These are phyloP conservation scores for Lactarius sp. DNA, from an alignment of 768 basidiomycete genomes.

Conservation along the genomic window DNA sequence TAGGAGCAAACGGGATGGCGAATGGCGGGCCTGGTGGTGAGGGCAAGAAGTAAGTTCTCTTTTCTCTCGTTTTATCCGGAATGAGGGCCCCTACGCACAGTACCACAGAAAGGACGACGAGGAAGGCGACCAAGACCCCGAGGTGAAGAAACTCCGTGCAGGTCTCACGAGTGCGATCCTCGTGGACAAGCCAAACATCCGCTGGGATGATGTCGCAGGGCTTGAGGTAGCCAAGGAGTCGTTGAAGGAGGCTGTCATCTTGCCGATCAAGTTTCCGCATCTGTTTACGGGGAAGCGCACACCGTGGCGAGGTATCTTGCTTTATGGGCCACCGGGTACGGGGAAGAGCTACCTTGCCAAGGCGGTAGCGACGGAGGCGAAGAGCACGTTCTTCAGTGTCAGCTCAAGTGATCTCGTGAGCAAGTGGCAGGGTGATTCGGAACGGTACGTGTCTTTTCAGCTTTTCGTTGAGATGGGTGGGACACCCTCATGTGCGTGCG, in stretches of 20 bases:
- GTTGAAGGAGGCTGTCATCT: slow-evolving; percentile 95
- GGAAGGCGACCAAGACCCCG: slow-evolving; percentile 82
- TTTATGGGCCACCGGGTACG: slow-evolving; percentile 97
- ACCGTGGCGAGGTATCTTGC: slow-evolving; percentile 91
- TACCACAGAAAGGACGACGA: slow-evolving; percentile 40
- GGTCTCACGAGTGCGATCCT: slow-evolving; percentile 85
- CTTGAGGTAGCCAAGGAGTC: slow-evolving; percentile 93
- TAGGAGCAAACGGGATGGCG: slow-evolving; percentile 45
- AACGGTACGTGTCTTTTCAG: slow-evolving; percentile 54
- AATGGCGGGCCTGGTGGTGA: slow-evolving; percentile 36
- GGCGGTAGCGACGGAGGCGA: slow-evolving; percentile 98
- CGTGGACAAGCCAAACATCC: slow-evolving; percentile 90
- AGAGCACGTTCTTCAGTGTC: slow-evolving; percentile 98
- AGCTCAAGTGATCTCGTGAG: slow-evolving; percentile 93
- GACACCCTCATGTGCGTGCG: slow-evolving; percentile 2
- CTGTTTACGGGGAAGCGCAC: slow-evolving; percentile 98
- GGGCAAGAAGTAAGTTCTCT: slow-evolving; percentile 37
- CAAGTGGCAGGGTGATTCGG: slow-evolving; percentile 99
- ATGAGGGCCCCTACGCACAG: slow-evolving; percentile 3
- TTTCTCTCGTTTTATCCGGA: not conserved
- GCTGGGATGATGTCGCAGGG: slow-evolving; percentile 98
- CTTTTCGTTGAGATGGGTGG: not conserved
- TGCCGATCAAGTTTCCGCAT: slow-evolving; percentile 99
- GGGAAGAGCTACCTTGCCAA: slow-evolving; percentile 97
- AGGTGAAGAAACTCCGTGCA: slow-evolving; percentile 93